Evolutionary conservation across 805 yeast species (phyloP).

Genomic region (Cyberlindnera lachancei): DNA sequence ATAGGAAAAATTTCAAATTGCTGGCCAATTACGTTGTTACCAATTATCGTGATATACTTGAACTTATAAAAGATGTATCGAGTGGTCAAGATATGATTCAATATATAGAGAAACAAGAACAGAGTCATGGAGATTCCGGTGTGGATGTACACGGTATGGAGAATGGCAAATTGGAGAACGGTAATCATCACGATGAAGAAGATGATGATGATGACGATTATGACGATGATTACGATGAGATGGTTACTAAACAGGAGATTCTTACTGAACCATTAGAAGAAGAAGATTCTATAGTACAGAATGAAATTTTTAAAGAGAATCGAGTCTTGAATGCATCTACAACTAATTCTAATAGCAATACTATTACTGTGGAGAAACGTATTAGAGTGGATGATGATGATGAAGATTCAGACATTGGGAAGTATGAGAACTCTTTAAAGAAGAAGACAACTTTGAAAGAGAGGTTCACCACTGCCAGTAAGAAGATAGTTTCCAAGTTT

Average conservation of each 20-base stretch:
- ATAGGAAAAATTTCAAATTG: conserved; percentile 17
- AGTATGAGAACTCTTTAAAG: not conserved
- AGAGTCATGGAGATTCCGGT: no score
- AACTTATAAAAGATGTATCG: conserved; percentile 11
- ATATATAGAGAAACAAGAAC: conserved; percentile 15
- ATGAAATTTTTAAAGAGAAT: conserved; percentile 6
- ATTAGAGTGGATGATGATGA: conserved; percentile 10
- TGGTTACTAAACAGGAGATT: conserved; percentile 11
- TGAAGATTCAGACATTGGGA: conserved; percentile 1
- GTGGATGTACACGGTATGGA: no score
- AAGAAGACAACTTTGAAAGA: conserved; percentile 16
- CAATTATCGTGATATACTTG: conserved; percentile 22
- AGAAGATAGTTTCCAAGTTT: conserved; percentile 21
- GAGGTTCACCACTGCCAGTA: conserved; percentile 20
- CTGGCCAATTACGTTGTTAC: conserved; percentile 19
- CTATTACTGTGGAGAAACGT: conserved; percentile 8
- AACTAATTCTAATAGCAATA: no score
- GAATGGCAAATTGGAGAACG: not conserved
- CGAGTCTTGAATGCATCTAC: conserved; percentile 1
- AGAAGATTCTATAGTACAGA: conserved; percentile 11
- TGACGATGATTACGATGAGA: conserved; percentile 10
- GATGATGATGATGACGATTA: conserved; percentile 3
- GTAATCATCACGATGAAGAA: not conserved
- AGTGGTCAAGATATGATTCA: conserved; percentile 18
- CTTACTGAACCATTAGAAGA: conserved; percentile 16